phyloP scores from a whole-genome alignment of 2,329 filamentous ascomycete species.

The Arthrocladium fulminans region DNA sequence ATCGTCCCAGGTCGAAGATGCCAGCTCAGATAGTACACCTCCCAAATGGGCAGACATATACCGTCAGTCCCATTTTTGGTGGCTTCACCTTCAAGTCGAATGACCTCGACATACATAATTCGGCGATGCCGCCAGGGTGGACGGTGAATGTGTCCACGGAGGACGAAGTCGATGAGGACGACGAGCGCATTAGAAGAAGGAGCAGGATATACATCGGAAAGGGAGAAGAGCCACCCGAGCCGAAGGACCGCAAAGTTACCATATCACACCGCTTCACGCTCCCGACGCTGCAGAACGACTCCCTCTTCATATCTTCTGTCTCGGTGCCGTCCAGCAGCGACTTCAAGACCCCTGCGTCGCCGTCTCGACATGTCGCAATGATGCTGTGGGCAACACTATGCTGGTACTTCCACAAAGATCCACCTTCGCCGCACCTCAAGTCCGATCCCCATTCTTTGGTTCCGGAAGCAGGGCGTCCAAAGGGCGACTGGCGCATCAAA shows the following conservation, averaged over 20 bases:
- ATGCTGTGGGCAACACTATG: slow-evolving; percentile 92
- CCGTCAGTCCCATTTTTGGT: slow-evolving; percentile 76
- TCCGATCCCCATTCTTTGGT: slow-evolving; percentile 58
- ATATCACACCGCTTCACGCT: slow-evolving; percentile 53
- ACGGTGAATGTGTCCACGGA: slow-evolving; percentile 76
- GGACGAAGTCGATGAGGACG: slow-evolving; percentile 31
- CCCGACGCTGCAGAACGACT: slow-evolving; percentile 71
- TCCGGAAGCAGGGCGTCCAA: slow-evolving; percentile 60
- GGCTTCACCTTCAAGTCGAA: slow-evolving; percentile 82
- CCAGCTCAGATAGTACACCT: slow-evolving; percentile 42
- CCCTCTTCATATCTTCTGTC: slow-evolving; percentile 84
- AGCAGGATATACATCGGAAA: slow-evolving; percentile 13
- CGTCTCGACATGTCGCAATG: slow-evolving; percentile 85
- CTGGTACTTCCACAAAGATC: slow-evolving; percentile 92
- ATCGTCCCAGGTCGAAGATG: slow-evolving; percentile 4
- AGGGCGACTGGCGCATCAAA: slow-evolving; percentile 76
- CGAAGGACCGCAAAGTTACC: slow-evolving; percentile 10
- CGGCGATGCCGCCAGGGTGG: slow-evolving; percentile 77
- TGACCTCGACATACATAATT: slow-evolving; percentile 59
- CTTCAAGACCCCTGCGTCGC: slow-evolving; percentile 69
- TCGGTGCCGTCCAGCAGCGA: slow-evolving; percentile 73
- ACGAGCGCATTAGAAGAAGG: slow-evolving; percentile 15
- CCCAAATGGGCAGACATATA: slow-evolving; percentile 69
- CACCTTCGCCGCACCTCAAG: slow-evolving; percentile 56
- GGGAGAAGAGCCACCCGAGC: slow-evolving; percentile 2